A percentile compares a stretch with the other conserved stretches of the same genome.
phyloP scores from a whole-genome alignment of 495 filamentous ascomycete genomes.

The Lasiosphaeriaceae sp. region DNA sequence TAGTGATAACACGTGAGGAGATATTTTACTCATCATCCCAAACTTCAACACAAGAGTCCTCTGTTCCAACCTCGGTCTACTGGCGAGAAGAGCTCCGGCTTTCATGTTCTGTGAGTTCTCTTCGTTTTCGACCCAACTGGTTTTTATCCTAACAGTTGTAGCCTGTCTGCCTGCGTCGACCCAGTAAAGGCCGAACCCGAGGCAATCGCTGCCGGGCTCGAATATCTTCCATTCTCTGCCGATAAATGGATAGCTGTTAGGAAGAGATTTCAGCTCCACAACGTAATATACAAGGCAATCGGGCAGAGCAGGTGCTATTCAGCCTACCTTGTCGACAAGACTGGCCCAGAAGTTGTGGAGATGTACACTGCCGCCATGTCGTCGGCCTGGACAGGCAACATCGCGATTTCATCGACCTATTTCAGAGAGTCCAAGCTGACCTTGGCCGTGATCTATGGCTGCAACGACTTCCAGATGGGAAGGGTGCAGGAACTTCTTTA shows the following conservation, averaged over 20 bases:
- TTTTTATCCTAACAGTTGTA: neutral
- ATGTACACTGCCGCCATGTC: constrained; percentile 3
- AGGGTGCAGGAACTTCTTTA: neutral
- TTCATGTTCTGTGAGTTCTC: neutral
- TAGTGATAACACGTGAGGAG: no score
- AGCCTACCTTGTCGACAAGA: neutral
- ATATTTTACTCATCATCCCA: no score
- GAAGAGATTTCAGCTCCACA: neutral
- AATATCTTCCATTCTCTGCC: neutral
- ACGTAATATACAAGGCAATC: neutral
- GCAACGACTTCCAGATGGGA: neutral
- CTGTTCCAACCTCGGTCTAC: no score
- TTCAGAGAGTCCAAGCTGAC: constrained; percentile 5
- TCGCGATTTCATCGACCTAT: constrained; percentile 11
- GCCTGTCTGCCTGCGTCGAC: neutral
- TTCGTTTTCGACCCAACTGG: neutral
- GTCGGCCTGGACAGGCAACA: neutral
- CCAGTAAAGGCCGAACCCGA: neutral
- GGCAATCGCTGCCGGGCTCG: neutral
- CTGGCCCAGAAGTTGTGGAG: neutral
- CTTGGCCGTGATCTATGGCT: constrained; percentile 7
- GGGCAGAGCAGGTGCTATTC: neutral
- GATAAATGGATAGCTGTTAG: neutral
- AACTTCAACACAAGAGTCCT: no score
- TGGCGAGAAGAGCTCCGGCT: neutral